Conservation (phyloP, 352 stramenopile genomes). For the Pythium aquatile region DNA sequence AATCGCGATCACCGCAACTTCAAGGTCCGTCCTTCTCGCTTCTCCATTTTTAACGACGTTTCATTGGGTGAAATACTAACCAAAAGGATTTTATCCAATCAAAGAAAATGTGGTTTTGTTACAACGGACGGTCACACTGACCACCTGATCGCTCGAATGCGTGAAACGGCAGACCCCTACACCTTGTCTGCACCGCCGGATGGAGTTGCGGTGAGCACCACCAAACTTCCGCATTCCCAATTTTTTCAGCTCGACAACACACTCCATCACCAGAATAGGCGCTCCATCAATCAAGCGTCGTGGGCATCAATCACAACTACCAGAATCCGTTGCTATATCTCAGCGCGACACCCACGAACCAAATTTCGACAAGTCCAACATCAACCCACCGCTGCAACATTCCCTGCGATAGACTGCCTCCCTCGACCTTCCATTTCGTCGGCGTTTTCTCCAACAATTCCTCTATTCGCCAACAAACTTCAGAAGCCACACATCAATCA, state of each 20-base stretch:
- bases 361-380: neutral
- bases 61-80: slow-evolving; percentile 3
- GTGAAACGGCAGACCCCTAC: slow-evolving; percentile 17
- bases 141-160: slow-evolving; percentile 11
- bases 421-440: neutral
- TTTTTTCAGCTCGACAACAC: slow-evolving; percentile 1
- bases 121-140: slow-evolving; percentile 27
- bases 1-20: slow-evolving; percentile 12
- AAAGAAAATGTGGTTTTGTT: slow-evolving; percentile 7
- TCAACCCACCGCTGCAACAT: neutral
- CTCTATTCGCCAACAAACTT: slow-evolving; percentile 18
- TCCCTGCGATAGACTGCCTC: neutral
- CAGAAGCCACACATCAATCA: neutral
- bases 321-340: slow-evolving; percentile 1
- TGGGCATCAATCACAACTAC: slow-evolving; percentile 2
- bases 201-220: slow-evolving; percentile 9
- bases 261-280: neutral
- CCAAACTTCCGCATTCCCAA: slow-evolving; percentile 1
- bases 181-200: neutral
- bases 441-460: slow-evolving; percentile 2
- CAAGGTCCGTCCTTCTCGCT: slow-evolving; percentile 10
- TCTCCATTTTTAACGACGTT: neutral
- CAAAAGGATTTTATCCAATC: slow-evolving; percentile 14
- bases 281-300: neutral
- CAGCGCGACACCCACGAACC: neutral